These are phyloP conservation scores for Penicillium sp. DNA, from an alignment of 2,329 filamentous ascomycete species.

Conservation along the genomic window DNA sequence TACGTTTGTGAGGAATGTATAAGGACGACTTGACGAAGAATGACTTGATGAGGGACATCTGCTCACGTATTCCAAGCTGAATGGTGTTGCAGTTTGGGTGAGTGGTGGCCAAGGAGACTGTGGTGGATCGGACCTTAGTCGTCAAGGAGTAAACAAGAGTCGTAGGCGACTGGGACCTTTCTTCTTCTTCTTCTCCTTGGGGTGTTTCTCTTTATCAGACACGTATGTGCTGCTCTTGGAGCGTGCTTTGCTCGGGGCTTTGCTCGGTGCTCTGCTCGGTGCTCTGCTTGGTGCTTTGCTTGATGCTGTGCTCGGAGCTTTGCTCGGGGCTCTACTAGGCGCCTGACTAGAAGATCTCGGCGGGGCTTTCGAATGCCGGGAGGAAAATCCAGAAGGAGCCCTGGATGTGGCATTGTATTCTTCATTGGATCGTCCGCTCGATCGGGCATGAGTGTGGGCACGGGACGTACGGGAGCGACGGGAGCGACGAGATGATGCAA, in stretches of 20 bases:
- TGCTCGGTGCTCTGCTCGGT: conserved; percentile 12
- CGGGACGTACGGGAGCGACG: conserved; percentile 29
- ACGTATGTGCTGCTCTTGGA: conserved; percentile 22
- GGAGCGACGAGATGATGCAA: conserved; percentile 29
- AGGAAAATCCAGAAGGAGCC: conserved; percentile 20
- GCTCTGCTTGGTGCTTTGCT: conserved; percentile 15
- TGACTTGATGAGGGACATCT: neutral
- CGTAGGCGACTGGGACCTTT: conserved; percentile 40
- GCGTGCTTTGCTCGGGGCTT: conserved; percentile 8
- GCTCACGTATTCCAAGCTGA: neutral
- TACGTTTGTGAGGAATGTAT: neutral
- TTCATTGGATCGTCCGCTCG: conserved; percentile 15
- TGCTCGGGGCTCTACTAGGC: conserved; percentile 13
- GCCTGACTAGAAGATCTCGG: conserved; percentile 15
- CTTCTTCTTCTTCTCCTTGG: conserved; percentile 34
- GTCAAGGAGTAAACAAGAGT: conserved; percentile 34
- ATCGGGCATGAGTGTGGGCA: conserved; percentile 13
- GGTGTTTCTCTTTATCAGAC: conserved; percentile 27
- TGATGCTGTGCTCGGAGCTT: conserved; percentile 10
- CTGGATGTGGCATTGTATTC: conserved; percentile 17
- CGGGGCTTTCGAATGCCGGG: conserved; percentile 22
- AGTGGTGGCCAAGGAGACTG: neutral
- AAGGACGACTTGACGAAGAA: neutral
- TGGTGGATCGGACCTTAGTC: neutral
- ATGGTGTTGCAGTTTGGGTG: neutral